Conservation (phyloP, 495 filamentous ascomycete species). For the Endocarpon pusillum region DNA sequence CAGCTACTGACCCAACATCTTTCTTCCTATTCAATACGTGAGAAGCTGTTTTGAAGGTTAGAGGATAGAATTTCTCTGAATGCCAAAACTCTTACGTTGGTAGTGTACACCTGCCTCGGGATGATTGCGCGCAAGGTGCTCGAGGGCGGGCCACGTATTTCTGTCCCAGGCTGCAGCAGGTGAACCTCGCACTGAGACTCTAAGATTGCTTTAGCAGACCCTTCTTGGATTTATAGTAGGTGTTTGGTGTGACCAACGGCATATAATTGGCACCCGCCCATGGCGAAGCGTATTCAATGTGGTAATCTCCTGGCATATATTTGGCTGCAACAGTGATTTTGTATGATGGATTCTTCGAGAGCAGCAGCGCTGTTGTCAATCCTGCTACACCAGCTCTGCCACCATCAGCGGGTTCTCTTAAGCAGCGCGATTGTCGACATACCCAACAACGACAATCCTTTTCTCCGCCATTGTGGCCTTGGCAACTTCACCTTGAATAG, state of each 20-base stretch:
- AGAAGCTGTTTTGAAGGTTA: conserved; percentile 23
- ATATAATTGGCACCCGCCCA: conserved; percentile 90
- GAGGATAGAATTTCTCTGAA: too few species aligned
- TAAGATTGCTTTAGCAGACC: conserved; percentile 10
- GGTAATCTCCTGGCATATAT: conserved; percentile 97
- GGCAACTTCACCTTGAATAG: too few species aligned
- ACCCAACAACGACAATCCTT: conserved; percentile 53
- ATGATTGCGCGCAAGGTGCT: conserved; percentile 45
- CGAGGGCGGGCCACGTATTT: conserved; percentile 50
- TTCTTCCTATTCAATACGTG: conserved; percentile 47
- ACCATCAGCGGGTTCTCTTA: not conserved
- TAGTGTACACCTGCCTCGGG: conserved; percentile 86
- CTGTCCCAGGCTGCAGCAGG: conserved; percentile 42
- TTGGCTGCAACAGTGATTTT: conserved; percentile 76
- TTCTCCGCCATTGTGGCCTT: too few species aligned
- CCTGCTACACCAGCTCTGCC: conserved; percentile 77
- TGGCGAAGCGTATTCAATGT: conserved; percentile 88
- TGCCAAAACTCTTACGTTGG: conserved; percentile 35
- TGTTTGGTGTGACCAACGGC: conserved; percentile 38
- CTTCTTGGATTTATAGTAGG: not conserved
- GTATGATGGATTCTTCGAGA: conserved; percentile 51
- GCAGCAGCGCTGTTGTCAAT: conserved; percentile 73
- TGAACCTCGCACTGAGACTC: conserved; percentile 35
- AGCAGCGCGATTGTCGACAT: conserved; percentile 9
- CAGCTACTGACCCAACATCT: conserved; percentile 32